Percentiles rank a stretch among this genome's conserved stretches.
phyloP scores from a whole-genome alignment of 768 basidiomycete species.

The Lyophyllum decastes region DNA sequence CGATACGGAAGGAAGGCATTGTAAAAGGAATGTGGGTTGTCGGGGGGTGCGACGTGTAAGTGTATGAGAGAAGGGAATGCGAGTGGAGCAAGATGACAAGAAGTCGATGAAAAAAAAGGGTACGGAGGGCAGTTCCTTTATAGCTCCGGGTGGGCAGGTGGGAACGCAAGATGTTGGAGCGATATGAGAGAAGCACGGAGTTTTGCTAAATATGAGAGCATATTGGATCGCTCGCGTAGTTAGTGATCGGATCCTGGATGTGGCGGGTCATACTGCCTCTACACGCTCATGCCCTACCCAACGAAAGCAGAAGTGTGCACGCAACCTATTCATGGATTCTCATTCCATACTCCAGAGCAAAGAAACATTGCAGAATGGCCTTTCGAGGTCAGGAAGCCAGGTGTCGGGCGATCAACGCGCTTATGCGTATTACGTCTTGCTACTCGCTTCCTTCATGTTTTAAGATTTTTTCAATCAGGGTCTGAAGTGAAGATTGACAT shows the following conservation, averaged over 20 bases:
- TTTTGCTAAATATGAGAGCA: not conserved
- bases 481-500: not conserved
- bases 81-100: not conserved
- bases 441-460: not conserved
- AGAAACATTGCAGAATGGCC: not conserved
- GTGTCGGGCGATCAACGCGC: not conserved
- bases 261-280: not conserved
- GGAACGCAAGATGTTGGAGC: not conserved
- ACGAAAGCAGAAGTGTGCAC: not conserved
- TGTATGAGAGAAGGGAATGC: not conserved
- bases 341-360: not conserved
- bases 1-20: slow-evolving; percentile 23
- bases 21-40: not conserved
- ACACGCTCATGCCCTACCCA: not conserved
- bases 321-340: not conserved
- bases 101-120: not conserved
- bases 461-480: not conserved
- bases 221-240: not conserved
- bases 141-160: not conserved
- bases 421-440: not conserved
- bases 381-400: not conserved
- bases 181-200: slow-evolving; percentile 1
- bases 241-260: not conserved
- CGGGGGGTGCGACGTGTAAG: not conserved
- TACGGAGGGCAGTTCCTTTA: not conserved